phyloP scores from a whole-genome alignment of 257 asterid species.

The Parsonsia alboflavescens region DNA sequence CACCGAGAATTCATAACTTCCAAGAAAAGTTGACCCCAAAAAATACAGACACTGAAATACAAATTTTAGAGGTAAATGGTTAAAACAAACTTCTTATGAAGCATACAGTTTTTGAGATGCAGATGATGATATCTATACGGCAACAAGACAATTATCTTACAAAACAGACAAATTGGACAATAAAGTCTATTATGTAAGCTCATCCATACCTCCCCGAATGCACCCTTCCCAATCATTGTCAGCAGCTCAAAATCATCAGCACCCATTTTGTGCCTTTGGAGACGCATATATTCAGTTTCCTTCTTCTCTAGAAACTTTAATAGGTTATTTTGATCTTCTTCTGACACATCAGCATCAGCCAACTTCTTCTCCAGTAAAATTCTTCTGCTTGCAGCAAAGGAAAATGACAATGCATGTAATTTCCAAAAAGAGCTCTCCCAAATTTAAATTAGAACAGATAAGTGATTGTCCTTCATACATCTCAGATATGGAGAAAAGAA shows the following conservation, averaged over 20 bases:
- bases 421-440: not conserved
- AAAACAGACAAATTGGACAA: not conserved
- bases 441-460: not conserved
- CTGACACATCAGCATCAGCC: slow-evolving; percentile 99
- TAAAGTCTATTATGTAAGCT: not conserved
- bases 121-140: too few species aligned
- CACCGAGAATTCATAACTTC: not conserved
- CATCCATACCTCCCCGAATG: slow-evolving; percentile 89
- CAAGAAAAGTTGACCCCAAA: too few species aligned
- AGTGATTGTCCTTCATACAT: not conserved
- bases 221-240: slow-evolving; percentile 98
- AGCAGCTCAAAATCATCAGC: slow-evolving; percentile 87
- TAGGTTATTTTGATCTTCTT: slow-evolving; percentile 89
- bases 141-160: too few species aligned
- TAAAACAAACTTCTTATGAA: too few species aligned
- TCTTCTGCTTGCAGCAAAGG: slow-evolving; percentile 53
- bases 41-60: too few species aligned
- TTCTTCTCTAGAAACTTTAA: slow-evolving; percentile 84
- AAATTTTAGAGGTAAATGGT: too few species aligned
- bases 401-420: slow-evolving; percentile 6
- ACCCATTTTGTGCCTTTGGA: slow-evolving; percentile 96
- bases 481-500: not conserved
- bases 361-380: slow-evolving; percentile 77
- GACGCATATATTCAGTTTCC: slow-evolving; percentile 99
- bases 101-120: too few species aligned